Conservation (phyloP, 2,329 filamentous ascomycete genomes). For the Didymella arachidicola region DNA sequence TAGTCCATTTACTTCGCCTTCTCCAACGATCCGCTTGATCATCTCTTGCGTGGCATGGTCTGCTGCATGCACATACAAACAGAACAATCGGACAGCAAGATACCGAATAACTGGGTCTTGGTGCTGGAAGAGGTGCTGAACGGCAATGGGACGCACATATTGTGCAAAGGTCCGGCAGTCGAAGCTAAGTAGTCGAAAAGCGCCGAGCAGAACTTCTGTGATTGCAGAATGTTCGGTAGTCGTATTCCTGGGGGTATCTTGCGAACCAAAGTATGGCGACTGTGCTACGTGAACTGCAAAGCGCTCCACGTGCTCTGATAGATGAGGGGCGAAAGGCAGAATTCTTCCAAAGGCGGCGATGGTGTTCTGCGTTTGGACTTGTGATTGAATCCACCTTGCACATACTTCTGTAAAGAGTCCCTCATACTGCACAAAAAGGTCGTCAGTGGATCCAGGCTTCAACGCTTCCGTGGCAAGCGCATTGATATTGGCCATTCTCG, state of each 20-base stretch:
- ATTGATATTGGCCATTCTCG: constrained; percentile 40
- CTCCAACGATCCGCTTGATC: constrained; percentile 70
- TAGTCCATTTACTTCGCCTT: constrained; percentile 68
- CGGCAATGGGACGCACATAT: constrained; percentile 69
- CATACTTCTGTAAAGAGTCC: constrained; percentile 81
- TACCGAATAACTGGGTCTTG: constrained; percentile 71
- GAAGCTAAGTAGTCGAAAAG: constrained; percentile 81
- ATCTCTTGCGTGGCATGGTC: constrained; percentile 80
- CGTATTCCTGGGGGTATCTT: not conserved
- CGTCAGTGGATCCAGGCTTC: constrained; percentile 72
- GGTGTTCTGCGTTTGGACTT: constrained; percentile 43
- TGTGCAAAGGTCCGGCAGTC: constrained; percentile 73
- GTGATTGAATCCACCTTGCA: constrained; percentile 74
- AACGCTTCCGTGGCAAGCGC: constrained; percentile 55
- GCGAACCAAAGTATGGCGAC: constrained; percentile 33
- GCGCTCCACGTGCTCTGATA: constrained; percentile 74
- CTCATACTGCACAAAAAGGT: constrained; percentile 77
- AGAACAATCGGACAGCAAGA: constrained; percentile 82
- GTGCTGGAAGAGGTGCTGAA: constrained; percentile 73
- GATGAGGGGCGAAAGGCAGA: constrained; percentile 80
- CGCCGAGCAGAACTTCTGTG: constrained; percentile 66
- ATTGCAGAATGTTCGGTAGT: constrained; percentile 24
- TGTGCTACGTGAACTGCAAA: constrained; percentile 46
- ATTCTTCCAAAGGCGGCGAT: constrained; percentile 80
- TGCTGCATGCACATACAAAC: constrained; percentile 77